These are phyloP conservation scores for Amanita brunnescens DNA, from an alignment of 768 basidiomycete species.

Conservation along the genomic window DNA sequence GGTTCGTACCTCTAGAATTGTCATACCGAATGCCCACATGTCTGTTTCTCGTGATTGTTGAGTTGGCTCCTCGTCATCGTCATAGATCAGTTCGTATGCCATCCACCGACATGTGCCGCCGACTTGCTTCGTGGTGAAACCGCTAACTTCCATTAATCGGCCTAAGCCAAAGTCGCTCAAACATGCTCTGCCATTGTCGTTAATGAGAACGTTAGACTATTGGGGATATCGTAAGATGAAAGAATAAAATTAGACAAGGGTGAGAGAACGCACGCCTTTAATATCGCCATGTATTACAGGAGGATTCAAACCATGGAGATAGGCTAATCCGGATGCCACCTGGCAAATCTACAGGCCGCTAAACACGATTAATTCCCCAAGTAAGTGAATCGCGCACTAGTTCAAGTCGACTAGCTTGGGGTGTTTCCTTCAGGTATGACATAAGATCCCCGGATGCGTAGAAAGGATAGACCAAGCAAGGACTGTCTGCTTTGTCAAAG, in stretches of 20 bases:
- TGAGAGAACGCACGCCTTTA: slow-evolving; percentile 22
- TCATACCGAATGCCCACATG: slow-evolving; percentile 29
- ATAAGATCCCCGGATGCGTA: slow-evolving; percentile 11
- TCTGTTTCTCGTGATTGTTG: slow-evolving; percentile 20
- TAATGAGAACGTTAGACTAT: slow-evolving; percentile 29
- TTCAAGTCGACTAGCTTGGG: slow-evolving; percentile 5
- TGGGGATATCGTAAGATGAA: neutral
- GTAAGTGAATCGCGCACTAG: slow-evolving; percentile 1
- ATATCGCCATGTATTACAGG: slow-evolving; percentile 28
- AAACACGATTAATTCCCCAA: neutral
- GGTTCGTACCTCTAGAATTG: slow-evolving; percentile 23
- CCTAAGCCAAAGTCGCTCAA: slow-evolving; percentile 34
- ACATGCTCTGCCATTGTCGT: slow-evolving; percentile 21
- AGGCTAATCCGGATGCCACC: slow-evolving; percentile 11
- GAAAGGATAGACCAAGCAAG: slow-evolving; percentile 13
- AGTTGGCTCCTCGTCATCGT: slow-evolving; percentile 7
- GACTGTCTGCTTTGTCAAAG: slow-evolving; percentile 5
- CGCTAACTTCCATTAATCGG: slow-evolving; percentile 23
- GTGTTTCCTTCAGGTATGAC: slow-evolving; percentile 7
- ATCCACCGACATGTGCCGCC: slow-evolving; percentile 32
- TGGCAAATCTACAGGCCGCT: slow-evolving; percentile 8
- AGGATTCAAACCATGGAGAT: slow-evolving; percentile 12
- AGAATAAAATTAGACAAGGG: neutral
- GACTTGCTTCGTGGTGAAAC: slow-evolving; percentile 26
- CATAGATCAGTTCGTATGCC: slow-evolving; percentile 24